A percentile compares a stretch with the other conserved stretches of the same genome.
Evolutionary conservation across 75 land plant species (phyloP).

Genomic region (Cryptomeria japonica): DNA sequence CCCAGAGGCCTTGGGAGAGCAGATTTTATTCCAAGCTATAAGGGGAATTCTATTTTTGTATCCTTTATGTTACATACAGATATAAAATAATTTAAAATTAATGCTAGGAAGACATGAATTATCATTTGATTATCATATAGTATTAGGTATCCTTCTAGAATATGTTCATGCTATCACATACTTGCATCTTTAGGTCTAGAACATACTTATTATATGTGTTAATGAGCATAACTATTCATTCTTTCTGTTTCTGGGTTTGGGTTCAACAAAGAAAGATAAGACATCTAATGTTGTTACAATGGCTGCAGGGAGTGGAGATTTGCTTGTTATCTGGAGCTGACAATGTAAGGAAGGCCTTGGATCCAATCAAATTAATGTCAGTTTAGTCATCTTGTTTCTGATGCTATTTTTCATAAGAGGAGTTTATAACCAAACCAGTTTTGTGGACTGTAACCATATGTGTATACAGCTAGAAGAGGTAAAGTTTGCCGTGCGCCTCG

Average conservation of each 20-base stretch:
- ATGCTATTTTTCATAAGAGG: background rate
- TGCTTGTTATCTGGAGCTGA: slow-evolving; percentile 52
- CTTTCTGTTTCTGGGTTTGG: background rate
- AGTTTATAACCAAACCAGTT: background rate
- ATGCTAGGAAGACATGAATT: background rate
- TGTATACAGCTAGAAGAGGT: slow-evolving; percentile 74
- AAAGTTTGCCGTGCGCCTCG: slow-evolving; percentile 76
- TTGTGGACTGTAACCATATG: slow-evolving; percentile 16
- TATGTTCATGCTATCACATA: background rate
- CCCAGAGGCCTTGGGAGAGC: too few species aligned
- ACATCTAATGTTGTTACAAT: background rate
- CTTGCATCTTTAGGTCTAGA: slow-evolving; percentile 2
- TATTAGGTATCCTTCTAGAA: background rate
- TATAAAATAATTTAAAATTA: background rate
- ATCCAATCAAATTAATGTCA: background rate
- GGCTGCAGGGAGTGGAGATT: slow-evolving; percentile 84
- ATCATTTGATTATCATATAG: background rate
- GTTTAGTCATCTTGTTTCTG: background rate
- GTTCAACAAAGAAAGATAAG: background rate
- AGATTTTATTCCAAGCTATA: too few species aligned
- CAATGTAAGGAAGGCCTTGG: slow-evolving; percentile 44
- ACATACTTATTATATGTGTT: background rate
- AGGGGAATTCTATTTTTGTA: too few species aligned
- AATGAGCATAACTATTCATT: background rate
- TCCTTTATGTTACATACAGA: background rate